phyloP scores from a whole-genome alignment of 148 eudicot genomes.

The Suaeda aralocaspica region DNA sequence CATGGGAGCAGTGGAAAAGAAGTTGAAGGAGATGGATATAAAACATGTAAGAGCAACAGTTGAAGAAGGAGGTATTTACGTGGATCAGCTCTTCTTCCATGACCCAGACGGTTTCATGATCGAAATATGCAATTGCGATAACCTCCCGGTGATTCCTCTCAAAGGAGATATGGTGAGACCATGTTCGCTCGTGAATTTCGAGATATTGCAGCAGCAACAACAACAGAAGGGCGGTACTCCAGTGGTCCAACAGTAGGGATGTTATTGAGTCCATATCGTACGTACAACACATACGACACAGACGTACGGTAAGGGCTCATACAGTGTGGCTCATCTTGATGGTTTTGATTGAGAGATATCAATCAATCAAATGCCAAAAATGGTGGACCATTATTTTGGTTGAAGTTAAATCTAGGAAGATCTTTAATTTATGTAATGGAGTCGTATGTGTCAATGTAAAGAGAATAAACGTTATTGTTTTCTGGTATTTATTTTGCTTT shows the following conservation, averaged over 20 bases:
- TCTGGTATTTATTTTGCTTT: not conserved
- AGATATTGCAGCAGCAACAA: constrained; percentile 35
- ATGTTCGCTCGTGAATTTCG: constrained; percentile 53
- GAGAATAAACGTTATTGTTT: not conserved
- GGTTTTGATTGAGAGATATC: not conserved
- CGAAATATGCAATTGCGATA: constrained; percentile 82
- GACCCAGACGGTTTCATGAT: constrained; percentile 95
- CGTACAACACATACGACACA: not conserved
- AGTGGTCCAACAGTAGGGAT: constrained; percentile 26
- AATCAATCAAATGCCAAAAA: not conserved
- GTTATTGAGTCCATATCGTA: not conserved
- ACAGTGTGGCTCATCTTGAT: not conserved
- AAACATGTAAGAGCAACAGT: constrained; percentile 48
- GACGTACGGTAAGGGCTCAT: not conserved
- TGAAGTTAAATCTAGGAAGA: not conserved
- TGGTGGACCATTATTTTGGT: not conserved
- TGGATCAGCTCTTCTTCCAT: constrained; percentile 87
- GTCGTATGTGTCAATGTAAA: not conserved
- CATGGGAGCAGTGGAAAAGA: constrained; percentile 82
- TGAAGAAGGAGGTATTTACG: constrained; percentile 71
- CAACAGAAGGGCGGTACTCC: constrained; percentile 23
- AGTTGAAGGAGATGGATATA: constrained; percentile 63
- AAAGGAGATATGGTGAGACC: constrained; percentile 57
- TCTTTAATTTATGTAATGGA: not conserved
- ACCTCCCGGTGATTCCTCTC: constrained; percentile 64